Evolutionary conservation across 495 filamentous ascomycete genomes (phyloP), one percentile per base, ranked within the genome.

Genomic region (Penicillium tannophilum): DNA sequence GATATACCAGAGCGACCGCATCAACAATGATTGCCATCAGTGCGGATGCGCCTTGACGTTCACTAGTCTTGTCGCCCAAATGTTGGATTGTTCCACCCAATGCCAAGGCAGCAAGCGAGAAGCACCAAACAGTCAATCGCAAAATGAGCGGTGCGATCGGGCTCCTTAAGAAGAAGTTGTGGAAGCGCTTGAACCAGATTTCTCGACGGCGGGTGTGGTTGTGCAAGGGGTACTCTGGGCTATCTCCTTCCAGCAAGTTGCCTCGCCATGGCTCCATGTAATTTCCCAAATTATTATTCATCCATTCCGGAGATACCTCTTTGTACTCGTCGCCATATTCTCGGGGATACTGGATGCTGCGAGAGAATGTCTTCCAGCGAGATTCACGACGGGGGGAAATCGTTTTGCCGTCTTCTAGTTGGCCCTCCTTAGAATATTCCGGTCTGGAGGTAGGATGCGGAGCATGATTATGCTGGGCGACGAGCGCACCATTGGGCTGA

Each of bases 21-120:
- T 97, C 93, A 31, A 98, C 89, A 44, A 92, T 86, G 62, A 98
- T 88, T 43, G 94, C 94, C 78, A 98, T 92, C 49, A 89, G 83
- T 11, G 91, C 88, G 24, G 92, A 93, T 4, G 92, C 84, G 16
- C 86, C 82, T 63, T 87, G 84, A 1, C 76, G 72, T 49, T 77
- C 78, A 11, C 72, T 55, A 36, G 73, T 77, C 12, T 66, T 41
- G 33, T 75, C 71, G 26, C 85, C 81, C 39, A 86, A 72, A 61
- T 87, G 77, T 66, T 86, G 91, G 41, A 97, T 92, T 28, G 84
- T 86, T 3, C 77, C 84, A 28, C 90, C 89, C 5, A 98, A 78
- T 31, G 85, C 90, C n/a, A 98, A 83, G 9, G 91, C 93, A 24
- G 90, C 74, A 39, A 88, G 80, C 1, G 92, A 93, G 57, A 96